phyloP scores from a whole-genome alignment of 331 rosid genomes.

The Pyracantha coccinea region DNA sequence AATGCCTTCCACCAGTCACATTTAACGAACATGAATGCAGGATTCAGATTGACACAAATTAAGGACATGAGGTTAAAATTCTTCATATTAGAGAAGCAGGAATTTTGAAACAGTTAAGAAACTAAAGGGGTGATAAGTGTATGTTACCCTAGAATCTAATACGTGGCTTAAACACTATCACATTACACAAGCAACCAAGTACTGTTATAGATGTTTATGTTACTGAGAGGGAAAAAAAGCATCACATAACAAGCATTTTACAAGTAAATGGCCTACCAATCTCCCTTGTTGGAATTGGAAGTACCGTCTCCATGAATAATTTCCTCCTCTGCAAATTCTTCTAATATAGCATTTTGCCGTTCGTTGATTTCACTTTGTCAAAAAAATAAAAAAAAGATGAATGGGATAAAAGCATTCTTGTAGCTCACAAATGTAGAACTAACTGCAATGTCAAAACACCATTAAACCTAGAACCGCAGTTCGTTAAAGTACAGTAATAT shows the following conservation, averaged over 20 bases:
- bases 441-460: not conserved
- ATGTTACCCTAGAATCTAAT: not conserved
- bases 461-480: not conserved
- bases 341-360: conserved; percentile 73
- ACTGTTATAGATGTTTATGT: not conserved
- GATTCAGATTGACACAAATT: not conserved
- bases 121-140: not conserved
- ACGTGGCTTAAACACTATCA: not conserved
- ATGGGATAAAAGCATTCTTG: conserved; percentile 19
- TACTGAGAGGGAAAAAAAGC: not conserved
- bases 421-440: not conserved
- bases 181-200: not conserved
- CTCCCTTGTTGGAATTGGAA: conserved; percentile 35
- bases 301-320: conserved; percentile 41
- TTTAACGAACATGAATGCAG: not conserved
- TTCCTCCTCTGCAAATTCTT: conserved; percentile 85
- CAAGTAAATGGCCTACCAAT: conserved; percentile 39
- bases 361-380: conserved; percentile 53
- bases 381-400: conserved; percentile 12
- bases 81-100: not conserved
- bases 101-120: not conserved
- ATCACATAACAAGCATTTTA: not conserved
- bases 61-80: not conserved
- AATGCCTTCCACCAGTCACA: not conserved
- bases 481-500: not conserved